phyloP scores from a whole-genome alignment of 257 asterid genomes.

The Gentiana straminea region DNA sequence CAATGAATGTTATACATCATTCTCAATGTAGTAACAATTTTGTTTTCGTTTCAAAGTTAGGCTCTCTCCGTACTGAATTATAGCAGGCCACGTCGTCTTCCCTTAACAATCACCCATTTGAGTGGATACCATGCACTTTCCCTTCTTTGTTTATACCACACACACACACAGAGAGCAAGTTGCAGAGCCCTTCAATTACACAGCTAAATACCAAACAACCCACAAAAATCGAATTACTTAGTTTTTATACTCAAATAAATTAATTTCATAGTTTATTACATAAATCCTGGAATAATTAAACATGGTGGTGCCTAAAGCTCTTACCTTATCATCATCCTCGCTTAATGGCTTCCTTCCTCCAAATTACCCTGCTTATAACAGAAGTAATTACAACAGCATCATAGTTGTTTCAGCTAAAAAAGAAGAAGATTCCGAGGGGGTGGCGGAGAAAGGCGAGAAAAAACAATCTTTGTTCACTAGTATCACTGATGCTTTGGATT shows the following conservation, averaged over 20 bases:
- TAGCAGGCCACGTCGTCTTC: slow-evolving; percentile 50
- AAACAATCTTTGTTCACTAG: slow-evolving; percentile 52
- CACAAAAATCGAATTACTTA: not conserved
- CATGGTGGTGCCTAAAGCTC: slow-evolving; percentile 42
- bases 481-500: slow-evolving; percentile 80
- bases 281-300: not conserved
- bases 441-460: slow-evolving; percentile 12
- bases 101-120: slow-evolving; percentile 29
- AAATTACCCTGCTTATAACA: slow-evolving; percentile 1
- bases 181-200: no score
- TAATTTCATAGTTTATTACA: not conserved
- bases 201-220: no score
- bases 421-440: slow-evolving; percentile 14
- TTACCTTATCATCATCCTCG: slow-evolving; percentile 41
- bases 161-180: no score
- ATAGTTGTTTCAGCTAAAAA: slow-evolving; percentile 34
- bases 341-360: slow-evolving; percentile 33
- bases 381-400: slow-evolving; percentile 16
- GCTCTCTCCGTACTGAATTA: not conserved
- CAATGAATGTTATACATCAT: no score
- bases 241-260: slow-evolving; percentile 8
- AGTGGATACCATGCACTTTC: slow-evolving; percentile 29
- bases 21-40: no score
- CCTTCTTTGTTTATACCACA: not conserved
- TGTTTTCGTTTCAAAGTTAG: no score